These are phyloP conservation scores for Erodium moschatum DNA, from an alignment of 441 rosid species.

Conservation along the genomic window DNA sequence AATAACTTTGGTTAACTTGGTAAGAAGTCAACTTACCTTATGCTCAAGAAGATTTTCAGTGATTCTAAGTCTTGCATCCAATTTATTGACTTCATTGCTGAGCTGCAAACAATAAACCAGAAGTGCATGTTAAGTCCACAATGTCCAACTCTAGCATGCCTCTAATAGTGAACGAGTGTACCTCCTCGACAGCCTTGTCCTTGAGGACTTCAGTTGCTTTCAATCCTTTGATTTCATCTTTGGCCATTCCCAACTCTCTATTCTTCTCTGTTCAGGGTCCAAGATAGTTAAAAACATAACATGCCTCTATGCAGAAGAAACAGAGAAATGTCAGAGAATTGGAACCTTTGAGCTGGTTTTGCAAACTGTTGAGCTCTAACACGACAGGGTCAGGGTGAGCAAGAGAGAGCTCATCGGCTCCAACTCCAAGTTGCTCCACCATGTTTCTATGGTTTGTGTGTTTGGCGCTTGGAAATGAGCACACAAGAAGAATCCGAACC, in stretches of 20 bases:
- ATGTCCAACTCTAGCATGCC: background rate
- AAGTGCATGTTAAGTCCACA: background rate
- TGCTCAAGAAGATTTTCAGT: constrained; percentile 45
- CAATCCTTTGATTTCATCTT: constrained; percentile 56
- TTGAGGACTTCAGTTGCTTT: constrained; percentile 51
- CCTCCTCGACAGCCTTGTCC: constrained; percentile 66
- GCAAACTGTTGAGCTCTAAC: constrained; percentile 50
- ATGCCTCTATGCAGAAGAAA: background rate
- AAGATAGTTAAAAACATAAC: background rate
- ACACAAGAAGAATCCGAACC: background rate
- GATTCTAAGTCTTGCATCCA: constrained; percentile 42
- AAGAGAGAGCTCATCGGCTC: constrained; percentile 31
- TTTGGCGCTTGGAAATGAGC: constrained; percentile 7
- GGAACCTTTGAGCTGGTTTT: constrained; percentile 67
- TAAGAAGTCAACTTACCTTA: constrained; percentile 38
- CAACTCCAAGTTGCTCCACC: constrained; percentile 29
- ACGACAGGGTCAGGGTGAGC: constrained; percentile 51
- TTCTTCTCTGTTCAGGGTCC: constrained; percentile 45
- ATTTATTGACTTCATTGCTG: constrained; percentile 36
- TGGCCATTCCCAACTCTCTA: constrained; percentile 42
- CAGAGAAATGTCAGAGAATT: background rate
- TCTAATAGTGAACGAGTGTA: constrained; percentile 16
- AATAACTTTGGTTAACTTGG: background rate
- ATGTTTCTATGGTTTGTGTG: constrained; percentile 17
- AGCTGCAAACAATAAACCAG: constrained; percentile 36